Percentiles rank a stretch among this genome's conserved stretches.
phyloP scores from a whole-genome alignment of 371 early-diverging fungal species.

The Gilbertella persicaria region DNA sequence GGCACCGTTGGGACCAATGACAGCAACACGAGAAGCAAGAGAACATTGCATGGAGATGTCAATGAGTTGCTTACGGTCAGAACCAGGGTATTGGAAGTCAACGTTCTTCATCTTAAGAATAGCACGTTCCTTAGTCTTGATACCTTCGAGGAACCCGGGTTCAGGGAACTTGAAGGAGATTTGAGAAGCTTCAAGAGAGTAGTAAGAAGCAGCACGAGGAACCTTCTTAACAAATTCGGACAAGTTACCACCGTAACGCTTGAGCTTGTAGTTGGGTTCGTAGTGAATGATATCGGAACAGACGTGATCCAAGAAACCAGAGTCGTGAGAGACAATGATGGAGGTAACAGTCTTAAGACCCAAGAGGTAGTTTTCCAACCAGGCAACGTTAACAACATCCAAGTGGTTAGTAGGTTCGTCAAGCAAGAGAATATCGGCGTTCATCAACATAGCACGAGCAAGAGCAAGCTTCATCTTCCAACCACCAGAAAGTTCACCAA shows the following conservation, averaged over 20 bases:
- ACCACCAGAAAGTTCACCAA: constrained; percentile 83
- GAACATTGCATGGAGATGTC: constrained; percentile 67
- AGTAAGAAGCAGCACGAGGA: constrained; percentile 80
- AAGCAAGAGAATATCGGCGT: constrained; percentile 84
- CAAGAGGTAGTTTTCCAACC: constrained; percentile 81
- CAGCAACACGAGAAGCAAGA: constrained; percentile 69
- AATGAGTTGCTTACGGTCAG: constrained; percentile 50
- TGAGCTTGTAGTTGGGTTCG: constrained; percentile 71
- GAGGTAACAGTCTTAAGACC: constrained; percentile 73
- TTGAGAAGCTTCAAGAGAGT: constrained; percentile 61
- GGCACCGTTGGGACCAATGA: constrained; percentile 78
- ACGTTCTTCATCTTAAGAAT: constrained; percentile 67
- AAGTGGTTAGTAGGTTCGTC: constrained; percentile 95
- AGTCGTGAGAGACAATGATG: constrained; percentile 92
- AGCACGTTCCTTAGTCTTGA: constrained; percentile 74
- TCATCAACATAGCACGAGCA: constrained; percentile 80
- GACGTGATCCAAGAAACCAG: constrained; percentile 84
- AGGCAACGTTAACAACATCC: constrained; percentile 80
- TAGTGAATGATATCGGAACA: constrained; percentile 85
- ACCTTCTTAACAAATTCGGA: constrained; percentile 79
- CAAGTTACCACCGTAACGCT: constrained; percentile 82
- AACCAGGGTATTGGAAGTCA: constrained; percentile 70
- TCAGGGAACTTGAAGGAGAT: constrained; percentile 68
- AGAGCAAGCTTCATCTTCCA: constrained; percentile 91
- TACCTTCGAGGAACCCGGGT: constrained; percentile 73